Evolutionary conservation across 1,284 basidiomycete species (phyloP), one percentile per base, ranked within the genome.

Genomic region (Papiliotrema laurentii): DNA sequence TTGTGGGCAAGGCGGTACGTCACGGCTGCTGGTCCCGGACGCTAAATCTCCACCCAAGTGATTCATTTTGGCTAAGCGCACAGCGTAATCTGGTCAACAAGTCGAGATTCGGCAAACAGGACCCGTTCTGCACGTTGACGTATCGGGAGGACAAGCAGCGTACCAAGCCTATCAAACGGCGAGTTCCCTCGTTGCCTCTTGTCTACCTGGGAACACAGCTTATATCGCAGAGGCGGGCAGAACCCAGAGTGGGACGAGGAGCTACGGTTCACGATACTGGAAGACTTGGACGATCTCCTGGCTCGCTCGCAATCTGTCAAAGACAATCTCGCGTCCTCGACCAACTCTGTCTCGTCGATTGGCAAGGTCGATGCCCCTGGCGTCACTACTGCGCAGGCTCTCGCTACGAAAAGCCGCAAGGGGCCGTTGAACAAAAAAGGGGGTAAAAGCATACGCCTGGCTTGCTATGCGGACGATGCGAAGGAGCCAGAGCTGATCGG

Each of bases 161-260:
- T 43, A 93, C 94, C 26, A 87, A 87, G 71, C 83, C 91, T 7
- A 88, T 97, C 73, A 93, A 90, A 69, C 86, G 72, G 69, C 73
- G 47, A 44, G 67, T 49, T 18, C 21, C 25, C 27, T 21, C 16
- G 10, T 28, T 25, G 36, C n/a, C 37, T 7, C 41, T 30, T 27
- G 33, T 22, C 40, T 18, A 13, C n/a, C 33, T 24, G 11, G 25
- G 3, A 22, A 3, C 22, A 22, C 14, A 21, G 35, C 33, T 42
- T 14, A 22, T n/a, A 10, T 45, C 7, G 16, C 46, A 73, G 91
- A 33, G 94, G 96, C 45, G 96, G 96, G 4, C 94, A 98, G 72
- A 91, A 96, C 72, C 96, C 94, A 7, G 88, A 90, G 71, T 99
- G 96, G 94, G 96, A 99, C 70, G 91, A 96, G 66, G 94, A 99